Percentiles rank a stretch among this genome's conserved stretches.
Conservation (phyloP, 2,329 filamentous ascomycete genomes). For the Phyllosticta citribraziliensis region DNA sequence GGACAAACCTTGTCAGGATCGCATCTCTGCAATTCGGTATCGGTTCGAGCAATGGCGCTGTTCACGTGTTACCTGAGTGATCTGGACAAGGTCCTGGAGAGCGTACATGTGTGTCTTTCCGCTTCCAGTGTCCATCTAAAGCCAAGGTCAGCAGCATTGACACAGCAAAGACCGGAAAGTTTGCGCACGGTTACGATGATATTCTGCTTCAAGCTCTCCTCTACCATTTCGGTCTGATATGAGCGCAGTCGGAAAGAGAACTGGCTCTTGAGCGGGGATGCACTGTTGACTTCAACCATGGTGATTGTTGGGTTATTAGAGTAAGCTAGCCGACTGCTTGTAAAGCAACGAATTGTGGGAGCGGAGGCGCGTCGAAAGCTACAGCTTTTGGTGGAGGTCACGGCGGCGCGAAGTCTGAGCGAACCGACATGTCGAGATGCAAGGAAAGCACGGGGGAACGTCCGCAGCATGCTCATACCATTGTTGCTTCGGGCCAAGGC, state of each 20-base stretch:
- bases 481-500: neutral
- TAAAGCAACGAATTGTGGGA: neutral
- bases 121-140: conserved; percentile 38
- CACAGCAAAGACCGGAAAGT: too few species aligned
- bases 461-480: neutral
- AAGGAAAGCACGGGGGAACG: neutral
- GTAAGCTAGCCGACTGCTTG: neutral
- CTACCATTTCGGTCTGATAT: conserved; percentile 42
- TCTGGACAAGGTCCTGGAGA: neutral
- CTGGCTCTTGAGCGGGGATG: too few species aligned
- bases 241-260: conserved; percentile 27
- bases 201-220: conserved; percentile 34
- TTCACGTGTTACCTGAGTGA: too few species aligned
- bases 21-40: conserved; percentile 32
- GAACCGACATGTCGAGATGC: neutral
- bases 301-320: neutral
- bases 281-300: neutral
- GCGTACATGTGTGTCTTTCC: conserved; percentile 38
- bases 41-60: conserved; percentile 22
- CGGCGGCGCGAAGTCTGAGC: neutral
- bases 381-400: neutral
- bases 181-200: conserved; percentile 32
- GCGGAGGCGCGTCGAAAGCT: neutral
- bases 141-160: neutral
- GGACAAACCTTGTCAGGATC: conserved; percentile 24